Base-by-base conservation (phyloP, 768 basidiomycete species). In the Suillus americanus region DNA sequence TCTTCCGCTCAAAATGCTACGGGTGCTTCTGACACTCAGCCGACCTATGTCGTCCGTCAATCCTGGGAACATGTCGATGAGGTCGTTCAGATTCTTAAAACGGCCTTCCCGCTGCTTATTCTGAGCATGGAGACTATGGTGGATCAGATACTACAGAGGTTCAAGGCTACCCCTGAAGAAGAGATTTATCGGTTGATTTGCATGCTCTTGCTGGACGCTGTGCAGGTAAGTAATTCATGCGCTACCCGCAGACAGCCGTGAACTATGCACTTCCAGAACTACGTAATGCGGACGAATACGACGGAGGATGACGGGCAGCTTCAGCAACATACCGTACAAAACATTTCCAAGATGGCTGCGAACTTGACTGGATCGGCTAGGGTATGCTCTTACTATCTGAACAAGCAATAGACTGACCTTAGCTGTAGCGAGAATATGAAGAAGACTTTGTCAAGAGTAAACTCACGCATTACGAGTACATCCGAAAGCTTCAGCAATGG, bases 51-150 rank as follows among this genome's bases (percentile, higher is more conserved):
- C 59, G 79, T 83, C 56, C 86, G 89, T 38, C 91, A 92, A 69
- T 87, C 93, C 33, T 93, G 88, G 85, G 97, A 99, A 62, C 85
- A 91, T 70, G 88, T 97, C 8, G 97, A 99, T 25, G 97, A 99
- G 72, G 87, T 99, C 64, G 86, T 95, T 48, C 91, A 95, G 73
- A 89, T 94, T 43, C 82, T 99, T 70, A 99, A 99, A 79, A 97
- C 97, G 0, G 90, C 94, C 0, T 97, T 96, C 82, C 97, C 97
- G 0, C 83, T 99, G 8, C 84, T 99, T 41, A 93, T 97, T 37
- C 81, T 99, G 25, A 97, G 95, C 63, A 83, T 99, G 83, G 97
- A 99, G 79, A 96, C 94, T 18, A 91, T 98, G 85, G 91, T 96
- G 5, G 97, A 99, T 68, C 95, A 98, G 77, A 91, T 99, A 67